Percentiles rank a stretch among this genome's conserved stretches.
Conservation (phyloP, 805 yeast genomes). For the Suhomyces sp. region DNA sequence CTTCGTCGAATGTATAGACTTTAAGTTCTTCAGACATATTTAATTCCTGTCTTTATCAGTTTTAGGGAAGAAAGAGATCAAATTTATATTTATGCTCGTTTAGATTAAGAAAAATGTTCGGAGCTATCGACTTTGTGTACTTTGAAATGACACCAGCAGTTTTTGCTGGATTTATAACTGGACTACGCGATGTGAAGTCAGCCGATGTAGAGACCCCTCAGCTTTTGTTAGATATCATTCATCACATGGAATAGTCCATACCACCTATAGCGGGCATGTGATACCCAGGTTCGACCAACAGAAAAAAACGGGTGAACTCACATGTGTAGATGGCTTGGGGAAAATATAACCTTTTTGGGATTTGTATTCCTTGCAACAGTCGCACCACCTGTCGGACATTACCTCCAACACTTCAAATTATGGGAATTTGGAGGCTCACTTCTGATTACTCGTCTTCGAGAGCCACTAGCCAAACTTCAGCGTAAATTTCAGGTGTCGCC, state of each 20-base stretch:
- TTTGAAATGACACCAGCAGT: background rate
- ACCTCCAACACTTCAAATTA: background rate
- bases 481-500: background rate
- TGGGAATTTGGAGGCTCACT: background rate
- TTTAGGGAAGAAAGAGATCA: background rate
- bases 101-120: conserved; percentile 1
- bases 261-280: background rate
- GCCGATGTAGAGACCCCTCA: background rate
- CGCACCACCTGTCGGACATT: background rate
- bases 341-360: conserved; percentile 1
- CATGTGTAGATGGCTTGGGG: background rate
- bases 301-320: background rate
- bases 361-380: background rate
- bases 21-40: conserved; percentile 24
- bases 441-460: background rate
- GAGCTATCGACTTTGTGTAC: background rate
- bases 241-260: background rate
- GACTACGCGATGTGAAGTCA: background rate
- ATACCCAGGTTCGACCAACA: background rate
- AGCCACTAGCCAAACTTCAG: background rate
- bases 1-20: conserved; percentile 54
- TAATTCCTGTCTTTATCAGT: background rate
- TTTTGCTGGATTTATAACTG: background rate
- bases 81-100: background rate
- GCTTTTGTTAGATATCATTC: background rate